Base-by-base conservation (phyloP, 2,329 filamentous ascomycete species). In the Aspergillus pseudoterreus region DNA sequence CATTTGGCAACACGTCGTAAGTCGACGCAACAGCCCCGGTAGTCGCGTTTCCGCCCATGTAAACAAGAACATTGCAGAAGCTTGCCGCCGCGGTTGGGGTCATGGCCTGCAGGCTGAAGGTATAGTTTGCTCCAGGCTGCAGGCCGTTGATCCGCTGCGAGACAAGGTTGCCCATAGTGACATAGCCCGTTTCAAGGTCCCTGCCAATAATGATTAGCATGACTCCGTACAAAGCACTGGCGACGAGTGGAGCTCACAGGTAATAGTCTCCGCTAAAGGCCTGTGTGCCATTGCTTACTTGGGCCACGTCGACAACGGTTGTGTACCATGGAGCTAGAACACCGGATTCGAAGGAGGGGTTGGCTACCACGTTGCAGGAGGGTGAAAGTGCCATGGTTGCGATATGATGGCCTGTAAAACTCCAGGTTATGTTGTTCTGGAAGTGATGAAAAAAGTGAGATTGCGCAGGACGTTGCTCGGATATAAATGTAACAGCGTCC, bases 331-430 rank as follows among this genome's bases (percentile, higher is more conserved):
- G 60, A 6, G 46, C 48, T 1, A 63, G 46, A n/a, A 39, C 27
- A 10, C 59, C 58, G 1, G 60, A 53, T 32, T 63, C 62, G 35
- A 64, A 61, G 35, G 58, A 57, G 3, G 59, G 59, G 41, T 63
- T 63, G 30, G 51, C 17, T 15, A 64, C 45, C 17, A 57, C 47
- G 41, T 63, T 63, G 50, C 58, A 58, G 6, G 50, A 58, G 10
- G 50, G 27, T 21, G 55, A 57, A 8, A 60, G 52, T 3, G 56
- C 50, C 59, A 59, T 62, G n/a, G n/a, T 17, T 15, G 38, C 6
- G 12, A n/a, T 9, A 17, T n/a, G 12, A 36, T 5, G 19, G 19
- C 6, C 4, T 22, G 14, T 38, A 38, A 3, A 9, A 17, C 6
- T n/a, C 12, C n/a, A 19, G 35, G 14, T n/a, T 38, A n/a, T 38